phyloP scores from a whole-genome alignment of 805 yeast species.

The Metschnikowia gelsemii region DNA sequence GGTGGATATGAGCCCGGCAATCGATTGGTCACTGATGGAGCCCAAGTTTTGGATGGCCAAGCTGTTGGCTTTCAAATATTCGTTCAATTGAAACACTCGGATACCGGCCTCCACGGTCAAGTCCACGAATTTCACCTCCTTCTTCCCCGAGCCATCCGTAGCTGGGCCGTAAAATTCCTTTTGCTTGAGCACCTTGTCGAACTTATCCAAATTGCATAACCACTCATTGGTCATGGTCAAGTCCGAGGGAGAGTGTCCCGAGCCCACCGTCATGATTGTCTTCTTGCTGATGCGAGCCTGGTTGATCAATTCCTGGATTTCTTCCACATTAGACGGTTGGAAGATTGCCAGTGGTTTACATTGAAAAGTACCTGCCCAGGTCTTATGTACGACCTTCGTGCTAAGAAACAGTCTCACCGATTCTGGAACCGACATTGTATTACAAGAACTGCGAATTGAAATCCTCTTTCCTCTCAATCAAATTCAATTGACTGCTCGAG shows the following conservation, averaged over 20 bases:
- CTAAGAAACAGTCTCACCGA: slow-evolving; percentile 36
- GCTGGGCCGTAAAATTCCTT: slow-evolving; percentile 47
- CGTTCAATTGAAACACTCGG: slow-evolving; percentile 71
- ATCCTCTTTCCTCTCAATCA: too few relatives aligned
- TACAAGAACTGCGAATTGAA: too few relatives aligned
- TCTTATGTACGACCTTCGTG: slow-evolving; percentile 49
- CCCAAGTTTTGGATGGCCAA: slow-evolving; percentile 90
- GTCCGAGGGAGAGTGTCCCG: slow-evolving; percentile 94
- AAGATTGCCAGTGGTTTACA: slow-evolving; percentile 75
- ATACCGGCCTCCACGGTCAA: slow-evolving; percentile 94
- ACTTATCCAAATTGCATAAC: slow-evolving; percentile 81
- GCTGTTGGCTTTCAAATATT: slow-evolving; percentile 57
- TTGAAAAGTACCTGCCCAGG: slow-evolving; percentile 91
- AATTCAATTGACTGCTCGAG: too few relatives aligned
- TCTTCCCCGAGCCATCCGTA: slow-evolving; percentile 15
- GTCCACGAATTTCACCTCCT: slow-evolving; percentile 69
- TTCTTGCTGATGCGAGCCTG: slow-evolving; percentile 58
- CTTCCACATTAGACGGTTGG: slow-evolving; percentile 72
- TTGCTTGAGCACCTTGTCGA: slow-evolving; percentile 53
- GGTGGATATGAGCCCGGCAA: slow-evolving; percentile 94
- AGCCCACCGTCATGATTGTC: slow-evolving; percentile 81
- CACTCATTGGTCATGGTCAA: slow-evolving; percentile 85
- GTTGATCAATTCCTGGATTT: slow-evolving; percentile 63
- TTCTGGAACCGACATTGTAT: slow-evolving; percentile 33
- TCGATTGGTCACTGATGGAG: slow-evolving; percentile 87